These are phyloP conservation scores for Pichia kudriavzevii DNA, from an alignment of 1,139 yeast genomes.

Conservation along the genomic window DNA sequence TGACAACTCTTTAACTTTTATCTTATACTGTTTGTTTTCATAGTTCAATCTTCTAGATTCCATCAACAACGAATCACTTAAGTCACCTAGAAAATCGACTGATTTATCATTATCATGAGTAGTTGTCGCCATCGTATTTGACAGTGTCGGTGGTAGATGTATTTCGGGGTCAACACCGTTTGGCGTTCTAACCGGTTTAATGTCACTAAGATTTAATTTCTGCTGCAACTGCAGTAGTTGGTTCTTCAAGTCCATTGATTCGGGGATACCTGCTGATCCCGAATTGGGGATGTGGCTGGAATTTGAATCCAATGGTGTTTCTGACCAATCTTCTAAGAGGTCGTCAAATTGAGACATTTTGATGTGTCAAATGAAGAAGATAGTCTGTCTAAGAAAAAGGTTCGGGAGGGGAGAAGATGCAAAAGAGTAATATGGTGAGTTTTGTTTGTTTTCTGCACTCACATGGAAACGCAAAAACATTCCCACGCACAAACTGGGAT, in stretches of 20 bases:
- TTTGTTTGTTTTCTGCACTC: too few species aligned
- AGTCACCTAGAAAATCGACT: constrained; percentile 72
- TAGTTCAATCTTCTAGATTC: constrained; percentile 76
- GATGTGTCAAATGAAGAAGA: neutral
- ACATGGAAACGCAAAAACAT: too few species aligned
- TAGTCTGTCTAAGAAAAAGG: too few species aligned
- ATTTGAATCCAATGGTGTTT: constrained; percentile 4
- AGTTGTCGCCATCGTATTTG: neutral
- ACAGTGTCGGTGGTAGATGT: constrained; percentile 18
- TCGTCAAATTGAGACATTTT: constrained; percentile 2
- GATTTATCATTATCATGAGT: constrained; percentile 30
- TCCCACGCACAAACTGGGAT: too few species aligned
- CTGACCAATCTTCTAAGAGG: constrained; percentile 7
- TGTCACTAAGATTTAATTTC: constrained; percentile 23
- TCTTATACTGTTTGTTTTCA: constrained; percentile 50
- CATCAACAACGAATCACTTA: constrained; percentile 68
- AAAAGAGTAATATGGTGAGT: too few species aligned
- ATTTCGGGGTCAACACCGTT: constrained; percentile 23
- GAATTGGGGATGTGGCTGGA: neutral
- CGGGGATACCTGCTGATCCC: constrained; percentile 2
- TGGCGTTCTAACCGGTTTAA: constrained; percentile 8
- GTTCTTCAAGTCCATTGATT: constrained; percentile 42
- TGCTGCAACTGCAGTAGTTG: constrained; percentile 57
- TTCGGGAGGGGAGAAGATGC: too few species aligned
- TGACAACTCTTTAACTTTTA: constrained; percentile 35